Conservation (phyloP, 106 monocot genomes). For the Dioscorea zingiberensis region DNA sequence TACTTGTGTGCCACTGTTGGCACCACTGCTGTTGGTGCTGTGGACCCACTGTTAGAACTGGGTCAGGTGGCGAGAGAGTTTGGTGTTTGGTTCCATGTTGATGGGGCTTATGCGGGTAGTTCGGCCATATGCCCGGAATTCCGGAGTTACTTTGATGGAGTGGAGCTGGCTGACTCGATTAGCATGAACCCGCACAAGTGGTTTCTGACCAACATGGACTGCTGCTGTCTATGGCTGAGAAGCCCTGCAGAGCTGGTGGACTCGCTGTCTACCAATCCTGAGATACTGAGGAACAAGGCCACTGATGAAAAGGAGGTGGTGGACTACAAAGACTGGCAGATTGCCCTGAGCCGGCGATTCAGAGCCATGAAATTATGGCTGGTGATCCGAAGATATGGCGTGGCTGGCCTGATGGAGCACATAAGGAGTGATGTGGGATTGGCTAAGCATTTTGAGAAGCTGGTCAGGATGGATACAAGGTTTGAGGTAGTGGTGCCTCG, state of each 20-base stretch:
- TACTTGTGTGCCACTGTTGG: conserved; percentile 45
- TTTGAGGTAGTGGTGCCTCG: conserved; percentile 30
- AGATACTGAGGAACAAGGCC: conserved; percentile 31
- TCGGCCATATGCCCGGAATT: conserved; percentile 29
- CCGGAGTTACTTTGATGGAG: conserved; percentile 25
- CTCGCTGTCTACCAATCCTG: conserved; percentile 35
- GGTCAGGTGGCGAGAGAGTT: conserved; percentile 19
- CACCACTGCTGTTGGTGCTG: conserved; percentile 31
- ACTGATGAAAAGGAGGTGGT: conserved; percentile 17
- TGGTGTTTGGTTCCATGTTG: conserved; percentile 36
- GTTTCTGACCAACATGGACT: conserved; percentile 51
- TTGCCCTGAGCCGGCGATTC: conserved; percentile 36
- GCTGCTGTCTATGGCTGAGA: conserved; percentile 50
- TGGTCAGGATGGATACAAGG: conserved; percentile 20
- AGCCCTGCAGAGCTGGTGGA: conserved; percentile 2
- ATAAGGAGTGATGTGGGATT: conserved; percentile 22
- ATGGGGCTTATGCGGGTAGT: conserved; percentile 38
- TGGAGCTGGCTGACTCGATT: conserved; percentile 38
- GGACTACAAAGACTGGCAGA: conserved; percentile 70
- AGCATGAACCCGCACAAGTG: conserved; percentile 32
- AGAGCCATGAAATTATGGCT: conserved; percentile 46
- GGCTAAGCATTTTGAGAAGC: conserved; percentile 14
- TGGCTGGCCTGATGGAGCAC: conserved; percentile 23
- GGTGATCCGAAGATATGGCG: conserved; percentile 31
- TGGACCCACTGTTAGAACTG: conserved; percentile 32